Evolutionary conservation across 306 rosid genomes (phyloP), one percentile per base, ranked within the genome.

Genomic region (Argentina anserina): DNA sequence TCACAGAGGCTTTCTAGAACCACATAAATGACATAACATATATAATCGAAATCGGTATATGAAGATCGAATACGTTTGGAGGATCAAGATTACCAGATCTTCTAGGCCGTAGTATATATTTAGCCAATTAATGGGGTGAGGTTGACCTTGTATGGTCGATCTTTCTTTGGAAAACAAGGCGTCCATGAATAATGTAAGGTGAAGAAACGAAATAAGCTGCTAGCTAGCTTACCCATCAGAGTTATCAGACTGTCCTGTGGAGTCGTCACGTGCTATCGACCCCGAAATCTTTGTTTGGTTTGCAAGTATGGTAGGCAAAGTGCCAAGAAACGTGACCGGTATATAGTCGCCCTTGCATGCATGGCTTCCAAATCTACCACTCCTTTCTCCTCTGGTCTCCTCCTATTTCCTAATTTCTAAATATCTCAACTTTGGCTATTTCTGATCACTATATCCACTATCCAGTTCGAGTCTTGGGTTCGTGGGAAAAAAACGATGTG

Each of bases 311-410:
- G 65, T 59, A 59, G 65, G 65, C 65, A 59, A 59, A 21, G 65
- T 3, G 21, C 40, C 37, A 59, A 17, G 9, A 20, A 39, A 59
- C 65, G 65, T 59, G 39, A 29, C 40, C 65, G 39, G 4, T 55
- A 31, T 18, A 55, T 23, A 10, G 60, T 21, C 25, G 37, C 21
- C 28, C 37, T 15, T 59, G 65, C 65, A 59, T 29, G 40, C 65
- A 29, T 59, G 40, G 65, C 65, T 29, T 59, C 65, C 40, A 29
- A 31, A 59, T 59, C 65, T 59, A 59, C 65, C 65, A 59, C 65
- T 58, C 62, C 34, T 53, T 50, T 56, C 62, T 56, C 62, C 33
- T 12, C 2, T 26, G 62, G 62, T 9, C 34, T 17, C 58, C 10
- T 25, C 20, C 61, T 8, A 23, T 5, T 56, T 12, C 34, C 13